Conservation (phyloP, 805 yeast genomes). For the Candida xiaguanensis region DNA sequence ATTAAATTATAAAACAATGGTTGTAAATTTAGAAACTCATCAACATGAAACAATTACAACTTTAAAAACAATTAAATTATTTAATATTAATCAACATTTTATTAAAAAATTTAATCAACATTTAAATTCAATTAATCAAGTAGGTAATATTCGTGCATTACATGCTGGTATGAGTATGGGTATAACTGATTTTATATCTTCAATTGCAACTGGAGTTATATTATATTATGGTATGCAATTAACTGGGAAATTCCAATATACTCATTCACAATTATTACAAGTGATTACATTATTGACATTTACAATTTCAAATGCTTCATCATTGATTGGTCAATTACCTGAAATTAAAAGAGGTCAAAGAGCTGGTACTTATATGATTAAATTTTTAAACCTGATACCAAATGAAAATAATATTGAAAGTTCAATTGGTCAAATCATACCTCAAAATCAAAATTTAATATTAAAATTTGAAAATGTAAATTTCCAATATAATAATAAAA, state of each 20-base stretch:
- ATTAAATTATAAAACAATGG: conserved; percentile 51
- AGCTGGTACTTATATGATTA: conserved; percentile 52
- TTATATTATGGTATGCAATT: conserved; percentile 75
- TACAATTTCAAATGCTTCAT: conserved; percentile 62
- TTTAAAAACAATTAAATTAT: conserved; percentile 59
- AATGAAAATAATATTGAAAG: conserved; percentile 35
- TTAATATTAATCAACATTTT: conserved; percentile 53
- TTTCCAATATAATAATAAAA: conserved; percentile 46
- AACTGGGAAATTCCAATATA: conserved; percentile 56
- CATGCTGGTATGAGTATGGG: conserved; percentile 69
- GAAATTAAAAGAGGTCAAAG: conserved; percentile 76
- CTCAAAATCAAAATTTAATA: conserved; percentile 10
- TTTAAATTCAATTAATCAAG: conserved; percentile 25
- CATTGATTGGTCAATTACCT: conserved; percentile 65
- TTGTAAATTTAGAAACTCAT: conserved; percentile 52
- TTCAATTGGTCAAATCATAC: conserved; percentile 18
- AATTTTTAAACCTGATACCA: conserved; percentile 21
- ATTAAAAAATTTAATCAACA: conserved; percentile 25
- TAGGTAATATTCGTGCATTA: conserved; percentile 52
- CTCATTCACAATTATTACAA: conserved; percentile 55
- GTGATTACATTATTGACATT: conserved; percentile 72
- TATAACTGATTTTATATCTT: conserved; percentile 47
- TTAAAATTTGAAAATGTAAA: conserved; percentile 42
- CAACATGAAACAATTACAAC: conserved; percentile 53
- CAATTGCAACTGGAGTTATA: conserved; percentile 66